Evolutionary conservation across 331 rosid species (phyloP).

Genomic region (Arachis monticola): DNA sequence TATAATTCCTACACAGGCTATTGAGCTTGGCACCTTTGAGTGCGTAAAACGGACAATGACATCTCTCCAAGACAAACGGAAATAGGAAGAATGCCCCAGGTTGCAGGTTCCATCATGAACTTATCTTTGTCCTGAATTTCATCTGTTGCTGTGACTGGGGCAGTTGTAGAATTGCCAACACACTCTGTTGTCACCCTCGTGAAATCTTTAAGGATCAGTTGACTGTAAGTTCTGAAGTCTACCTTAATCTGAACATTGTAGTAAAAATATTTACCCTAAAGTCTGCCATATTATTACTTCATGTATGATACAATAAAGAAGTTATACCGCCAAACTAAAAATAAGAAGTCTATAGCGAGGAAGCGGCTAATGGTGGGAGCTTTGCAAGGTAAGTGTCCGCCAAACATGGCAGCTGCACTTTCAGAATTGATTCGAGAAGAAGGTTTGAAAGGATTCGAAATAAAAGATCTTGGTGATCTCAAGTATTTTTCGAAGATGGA

Average conservation of each 20-base stretch:
- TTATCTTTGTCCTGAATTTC: constrained; percentile 85
- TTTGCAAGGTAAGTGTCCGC: constrained; percentile 93
- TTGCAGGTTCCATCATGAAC: constrained; percentile 66
- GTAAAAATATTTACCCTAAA: constrained; percentile 76
- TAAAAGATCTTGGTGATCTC: no score
- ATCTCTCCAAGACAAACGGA: constrained; percentile 75
- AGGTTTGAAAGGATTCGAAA: constrained; percentile 78
- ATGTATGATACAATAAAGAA: constrained; percentile 92
- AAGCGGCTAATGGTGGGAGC: constrained; percentile 98
- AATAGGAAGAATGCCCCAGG: constrained; percentile 55
- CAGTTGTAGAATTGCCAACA: constrained; percentile 86
- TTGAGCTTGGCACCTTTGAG: constrained; percentile 91
- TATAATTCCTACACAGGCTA: constrained; percentile 91
- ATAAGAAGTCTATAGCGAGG: constrained; percentile 86
- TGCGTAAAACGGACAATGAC: constrained; percentile 74
- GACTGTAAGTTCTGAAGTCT: constrained; percentile 84
- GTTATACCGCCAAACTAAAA: constrained; percentile 67
- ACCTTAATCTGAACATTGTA: constrained; percentile 78
- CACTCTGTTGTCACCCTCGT: constrained; percentile 90
- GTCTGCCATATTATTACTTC: constrained; percentile 92
- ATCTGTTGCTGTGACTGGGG: constrained; percentile 92
- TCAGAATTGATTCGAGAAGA: constrained; percentile 72
- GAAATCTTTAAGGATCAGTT: constrained; percentile 97
- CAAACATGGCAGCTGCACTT: constrained; percentile 85
- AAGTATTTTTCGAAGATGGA: no score